Evolutionary conservation across 2,329 filamentous ascomycete species (phyloP).

Genomic region (Grosmannia huntii): DNA sequence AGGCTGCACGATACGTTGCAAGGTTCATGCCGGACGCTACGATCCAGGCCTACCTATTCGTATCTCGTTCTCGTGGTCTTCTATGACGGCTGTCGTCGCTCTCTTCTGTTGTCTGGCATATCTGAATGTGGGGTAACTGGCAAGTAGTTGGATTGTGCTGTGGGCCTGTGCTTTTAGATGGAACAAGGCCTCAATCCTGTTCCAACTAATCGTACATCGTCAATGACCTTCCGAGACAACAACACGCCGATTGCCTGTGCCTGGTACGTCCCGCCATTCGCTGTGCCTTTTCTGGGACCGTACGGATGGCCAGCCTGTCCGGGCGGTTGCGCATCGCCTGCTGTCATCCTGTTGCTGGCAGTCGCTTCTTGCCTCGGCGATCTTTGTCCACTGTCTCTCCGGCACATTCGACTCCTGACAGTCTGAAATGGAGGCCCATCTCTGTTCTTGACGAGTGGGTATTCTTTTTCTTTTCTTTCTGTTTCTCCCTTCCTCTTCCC

Average conservation of each 20-base stretch:
- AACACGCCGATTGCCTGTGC: no score
- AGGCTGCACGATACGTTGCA: neutral
- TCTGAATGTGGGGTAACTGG: no score
- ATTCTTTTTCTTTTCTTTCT: no score
- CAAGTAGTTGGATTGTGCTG: no score
- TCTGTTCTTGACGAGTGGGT: slow-evolving; percentile 52
- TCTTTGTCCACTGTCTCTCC: neutral
- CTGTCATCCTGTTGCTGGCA: neutral
- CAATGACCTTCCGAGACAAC: no score
- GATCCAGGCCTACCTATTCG: no score
- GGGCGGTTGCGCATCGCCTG: neutral
- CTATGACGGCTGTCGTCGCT: no score
- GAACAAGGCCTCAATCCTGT: no score
- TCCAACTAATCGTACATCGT: no score
- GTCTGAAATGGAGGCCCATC: slow-evolving; percentile 44
- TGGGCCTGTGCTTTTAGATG: no score
- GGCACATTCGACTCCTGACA: neutral
- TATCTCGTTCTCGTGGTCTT: neutral
- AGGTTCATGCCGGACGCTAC: neutral
- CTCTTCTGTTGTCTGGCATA: no score
- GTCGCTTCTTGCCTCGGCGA: neutral
- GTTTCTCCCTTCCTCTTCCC: neutral
- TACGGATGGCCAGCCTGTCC: neutral
- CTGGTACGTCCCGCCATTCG: neutral
- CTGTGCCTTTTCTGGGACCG: neutral